These are phyloP conservation scores for Sisymbrium altissimum DNA, from an alignment of 345 rosid genomes.

Conservation along the genomic window DNA sequence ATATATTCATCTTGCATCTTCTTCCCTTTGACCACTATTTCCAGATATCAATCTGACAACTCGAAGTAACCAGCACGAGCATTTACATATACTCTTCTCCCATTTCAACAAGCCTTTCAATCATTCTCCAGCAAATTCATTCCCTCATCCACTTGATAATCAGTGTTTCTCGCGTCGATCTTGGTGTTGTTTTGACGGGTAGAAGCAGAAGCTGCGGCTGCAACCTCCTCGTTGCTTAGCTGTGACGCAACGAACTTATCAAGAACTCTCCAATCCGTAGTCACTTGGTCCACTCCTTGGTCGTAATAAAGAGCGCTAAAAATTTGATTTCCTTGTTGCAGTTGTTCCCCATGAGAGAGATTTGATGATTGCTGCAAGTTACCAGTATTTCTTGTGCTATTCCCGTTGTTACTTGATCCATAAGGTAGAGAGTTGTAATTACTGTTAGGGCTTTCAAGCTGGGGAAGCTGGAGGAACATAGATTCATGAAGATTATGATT, in stretches of 20 bases:
- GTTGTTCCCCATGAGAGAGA: conserved; percentile 49
- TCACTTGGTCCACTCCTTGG: conserved; percentile 61
- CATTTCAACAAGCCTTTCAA: conserved; percentile 41
- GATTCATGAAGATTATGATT: conserved; percentile 45
- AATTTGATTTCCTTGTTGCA: conserved; percentile 41
- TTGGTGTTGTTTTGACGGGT: background rate
- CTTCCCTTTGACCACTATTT: conserved; percentile 38
- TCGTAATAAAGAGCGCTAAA: conserved; percentile 45
- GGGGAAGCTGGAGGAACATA: conserved; percentile 70
- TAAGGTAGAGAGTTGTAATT: conserved; percentile 41
- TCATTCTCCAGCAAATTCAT: conserved; percentile 36
- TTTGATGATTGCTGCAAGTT: conserved; percentile 51
- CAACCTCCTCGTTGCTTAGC: conserved; percentile 67
- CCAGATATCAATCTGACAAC: conserved; percentile 78
- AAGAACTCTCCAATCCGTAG: conserved; percentile 86
- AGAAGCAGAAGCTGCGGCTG: conserved; percentile 8
- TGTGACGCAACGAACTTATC: conserved; percentile 95
- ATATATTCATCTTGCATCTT: conserved; percentile 24
- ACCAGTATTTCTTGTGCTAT: conserved; percentile 26
- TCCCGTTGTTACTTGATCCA: conserved; percentile 34
- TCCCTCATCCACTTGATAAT: conserved; percentile 41
- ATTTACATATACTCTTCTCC: conserved; percentile 38
- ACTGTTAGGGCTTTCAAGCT: conserved; percentile 62
- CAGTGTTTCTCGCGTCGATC: background rate
- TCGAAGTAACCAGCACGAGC: conserved; percentile 43